These are phyloP conservation scores for Austroboletus novae-zelandiae DNA, from an alignment of 1,284 basidiomycete genomes.

Conservation along the genomic window DNA sequence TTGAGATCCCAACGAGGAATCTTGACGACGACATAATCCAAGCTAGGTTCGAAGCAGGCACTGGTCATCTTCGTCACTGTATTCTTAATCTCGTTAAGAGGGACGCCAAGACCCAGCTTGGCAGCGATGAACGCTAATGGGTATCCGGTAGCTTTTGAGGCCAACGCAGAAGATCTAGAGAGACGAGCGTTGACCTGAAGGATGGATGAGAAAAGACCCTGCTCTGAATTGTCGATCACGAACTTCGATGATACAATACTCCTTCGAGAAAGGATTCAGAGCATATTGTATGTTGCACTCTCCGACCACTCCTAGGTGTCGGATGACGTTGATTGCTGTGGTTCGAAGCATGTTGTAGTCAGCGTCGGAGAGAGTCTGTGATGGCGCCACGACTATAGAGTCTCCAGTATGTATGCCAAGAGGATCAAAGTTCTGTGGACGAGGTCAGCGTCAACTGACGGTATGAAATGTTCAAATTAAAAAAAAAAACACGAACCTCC, in stretches of 20 bases:
- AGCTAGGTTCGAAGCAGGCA: slow-evolving; percentile 96
- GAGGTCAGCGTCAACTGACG: neutral
- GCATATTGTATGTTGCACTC: slow-evolving; percentile 99
- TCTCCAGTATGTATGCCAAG: slow-evolving; percentile 98
- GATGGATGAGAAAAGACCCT: slow-evolving; percentile 1
- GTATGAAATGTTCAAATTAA: neutral
- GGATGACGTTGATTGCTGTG: slow-evolving; percentile 96
- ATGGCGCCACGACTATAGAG: slow-evolving; percentile 98
- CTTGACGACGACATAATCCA: slow-evolving; percentile 98
- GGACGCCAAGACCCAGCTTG: slow-evolving; percentile 95
- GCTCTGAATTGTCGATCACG: slow-evolving; percentile 8
- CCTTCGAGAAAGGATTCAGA: slow-evolving; percentile 90
- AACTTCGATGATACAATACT: slow-evolving; percentile 98
- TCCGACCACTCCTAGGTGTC: slow-evolving; percentile 95
- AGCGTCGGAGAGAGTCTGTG: slow-evolving; percentile 94
- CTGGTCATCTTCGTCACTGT: slow-evolving; percentile 94
- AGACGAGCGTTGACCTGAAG: slow-evolving; percentile 94
- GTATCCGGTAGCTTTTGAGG: slow-evolving; percentile 98
- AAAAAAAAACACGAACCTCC: slow-evolving; percentile 76
- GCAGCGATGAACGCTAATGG: slow-evolving; percentile 98
- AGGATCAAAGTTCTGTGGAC: slow-evolving; percentile 90
- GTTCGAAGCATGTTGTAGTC: slow-evolving; percentile 99
- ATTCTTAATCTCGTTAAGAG: slow-evolving; percentile 97
- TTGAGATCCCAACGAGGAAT: slow-evolving; percentile 99
- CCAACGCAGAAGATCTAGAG: slow-evolving; percentile 95